phyloP scores from a whole-genome alignment of 78 protist genomes.

The Protostelium mycophagum region DNA sequence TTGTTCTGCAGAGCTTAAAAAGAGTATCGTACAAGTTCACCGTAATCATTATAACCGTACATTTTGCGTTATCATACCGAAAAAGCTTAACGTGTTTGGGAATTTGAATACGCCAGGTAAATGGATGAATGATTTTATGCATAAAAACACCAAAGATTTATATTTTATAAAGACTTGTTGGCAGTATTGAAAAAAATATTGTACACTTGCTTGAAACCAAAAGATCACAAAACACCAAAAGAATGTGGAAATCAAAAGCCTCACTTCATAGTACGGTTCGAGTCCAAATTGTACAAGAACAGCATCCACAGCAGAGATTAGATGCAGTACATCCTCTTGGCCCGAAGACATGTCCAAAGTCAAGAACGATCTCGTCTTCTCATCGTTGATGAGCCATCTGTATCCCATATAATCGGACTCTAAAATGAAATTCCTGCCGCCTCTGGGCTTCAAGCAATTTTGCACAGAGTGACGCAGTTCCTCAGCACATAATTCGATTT shows the following conservation, averaged over 20 bases:
- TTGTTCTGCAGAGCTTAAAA: too few relatives aligned
- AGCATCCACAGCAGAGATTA: not conserved
- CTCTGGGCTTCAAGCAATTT: not conserved
- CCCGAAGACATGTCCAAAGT: not conserved
- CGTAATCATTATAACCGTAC: too few relatives aligned
- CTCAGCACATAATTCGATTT: not conserved
- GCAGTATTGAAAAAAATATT: too few relatives aligned
- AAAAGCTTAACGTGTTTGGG: too few relatives aligned
- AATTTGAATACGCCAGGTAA: too few relatives aligned
- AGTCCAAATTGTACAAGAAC: not conserved
- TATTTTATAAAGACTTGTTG: too few relatives aligned
- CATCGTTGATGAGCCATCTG: not conserved
- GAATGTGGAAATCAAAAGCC: not conserved
- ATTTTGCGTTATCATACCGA: not conserved
- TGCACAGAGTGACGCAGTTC: not conserved
- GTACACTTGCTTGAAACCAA: too few relatives aligned
- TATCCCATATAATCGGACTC: not conserved
- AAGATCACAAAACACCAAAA: not conserved
- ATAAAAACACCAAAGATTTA: too few relatives aligned
- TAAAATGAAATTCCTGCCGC: not conserved
- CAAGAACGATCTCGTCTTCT: not conserved
- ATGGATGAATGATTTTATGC: too few relatives aligned
- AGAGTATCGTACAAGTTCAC: too few relatives aligned
- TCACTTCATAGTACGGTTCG: not conserved
- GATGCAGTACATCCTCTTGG: not conserved